Base-by-base conservation (phyloP, 2,329 filamentous ascomycete species). In the Diaporthe humulicola region DNA sequence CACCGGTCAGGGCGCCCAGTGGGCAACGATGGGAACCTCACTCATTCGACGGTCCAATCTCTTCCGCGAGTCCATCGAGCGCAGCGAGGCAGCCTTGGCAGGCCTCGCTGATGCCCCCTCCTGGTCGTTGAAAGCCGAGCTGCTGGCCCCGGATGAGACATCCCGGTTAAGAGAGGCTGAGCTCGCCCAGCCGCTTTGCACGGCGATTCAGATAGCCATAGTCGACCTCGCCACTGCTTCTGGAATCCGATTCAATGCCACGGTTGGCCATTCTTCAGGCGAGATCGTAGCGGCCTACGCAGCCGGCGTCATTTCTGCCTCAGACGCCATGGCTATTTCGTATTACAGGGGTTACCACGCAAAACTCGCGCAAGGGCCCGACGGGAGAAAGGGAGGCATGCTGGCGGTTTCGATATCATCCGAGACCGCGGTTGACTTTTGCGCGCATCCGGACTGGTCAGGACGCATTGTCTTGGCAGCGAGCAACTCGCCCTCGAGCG, bases 171-270 rank as follows among this genome's bases (percentile, higher is more conserved):
- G 76, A 30, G 66, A 74, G 22, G 64, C 66, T n/a, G 61, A 42
- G 10, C 15, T 76, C 7, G 54, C 52, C 19, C 73, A 75, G 61
- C 77, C 77, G 1, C 33, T 84, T 0, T 86, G 83, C 70, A 86
- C 85, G 2, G 84, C 83, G 0, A 33, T 87, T 0, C 86, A 87
- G 73, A 78, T 87, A 3, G 78, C 79, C 4, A 76, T 85, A 0
- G 80, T 86, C 0, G 81, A 85, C 15, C 64, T 85, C 1, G 76
- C 86, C 2, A 45, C 19, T 2, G 36, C 33, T 0, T 77, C 77
- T 0, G 78, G 78, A 2, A 40, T 83, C 6, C 15, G 57, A 4
- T 78, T 82, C 3, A 28, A 57, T 1, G 77, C 75, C 2, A 80
- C 82, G 2, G 74, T 81, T 6, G 75, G 82, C 3, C 79, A 84